Conservation (phyloP, 2,329 filamentous ascomycete genomes). For the Thelonectria rubi region DNA sequence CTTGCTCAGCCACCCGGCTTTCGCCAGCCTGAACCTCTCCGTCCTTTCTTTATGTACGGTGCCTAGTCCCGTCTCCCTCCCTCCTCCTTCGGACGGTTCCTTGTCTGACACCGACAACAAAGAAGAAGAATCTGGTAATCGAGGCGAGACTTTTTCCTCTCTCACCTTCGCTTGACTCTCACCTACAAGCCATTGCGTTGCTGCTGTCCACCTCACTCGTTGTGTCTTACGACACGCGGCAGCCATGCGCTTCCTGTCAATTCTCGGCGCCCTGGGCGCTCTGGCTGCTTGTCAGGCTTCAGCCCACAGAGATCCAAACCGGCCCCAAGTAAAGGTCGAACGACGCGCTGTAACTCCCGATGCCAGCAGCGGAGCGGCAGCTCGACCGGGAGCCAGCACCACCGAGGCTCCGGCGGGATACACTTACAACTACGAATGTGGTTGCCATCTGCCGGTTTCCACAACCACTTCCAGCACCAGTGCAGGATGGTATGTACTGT, state of each 20-base stretch:
- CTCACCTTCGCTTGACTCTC: constrained; percentile 30
- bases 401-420: not conserved
- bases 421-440: not conserved
- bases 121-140: constrained; percentile 10
- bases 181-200: constrained; percentile 15
- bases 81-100: constrained; percentile 1
- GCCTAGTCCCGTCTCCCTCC: constrained; percentile 1
- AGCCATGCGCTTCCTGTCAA: constrained; percentile 37
- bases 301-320: constrained; percentile 22
- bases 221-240: constrained; percentile 17
- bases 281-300: constrained; percentile 30
- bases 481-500: constrained; percentile 6
- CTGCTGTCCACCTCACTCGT: constrained; percentile 26
- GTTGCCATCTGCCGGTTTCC: not conserved
- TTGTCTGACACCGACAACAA: constrained; percentile 22
- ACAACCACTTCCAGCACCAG: not conserved
- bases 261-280: constrained; percentile 34
- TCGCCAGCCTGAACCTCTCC: constrained; percentile 20
- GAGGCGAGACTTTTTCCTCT: constrained; percentile 28
- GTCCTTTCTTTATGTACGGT: constrained; percentile 27
- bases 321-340: constrained; percentile 10
- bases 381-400: not conserved
- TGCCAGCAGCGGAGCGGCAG: not conserved
- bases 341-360: not conserved
- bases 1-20: constrained; percentile 37